Evolutionary conservation across 148 eudicot genomes (phyloP).

Genomic region (Nepenthes mirabilis): DNA sequence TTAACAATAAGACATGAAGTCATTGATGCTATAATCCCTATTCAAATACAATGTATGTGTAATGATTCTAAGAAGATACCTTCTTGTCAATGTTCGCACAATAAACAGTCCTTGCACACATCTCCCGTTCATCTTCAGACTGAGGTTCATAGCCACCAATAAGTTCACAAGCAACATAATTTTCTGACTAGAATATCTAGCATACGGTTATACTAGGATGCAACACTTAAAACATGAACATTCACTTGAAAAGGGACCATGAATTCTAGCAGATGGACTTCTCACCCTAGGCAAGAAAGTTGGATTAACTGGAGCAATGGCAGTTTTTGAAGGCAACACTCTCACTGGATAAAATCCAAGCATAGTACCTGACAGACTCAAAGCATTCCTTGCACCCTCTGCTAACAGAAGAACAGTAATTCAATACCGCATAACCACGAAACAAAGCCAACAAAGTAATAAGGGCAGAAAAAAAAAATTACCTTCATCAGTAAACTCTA

Average conservation of each 20-base stretch:
- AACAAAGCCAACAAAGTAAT: background rate
- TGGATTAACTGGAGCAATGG: conserved; percentile 98
- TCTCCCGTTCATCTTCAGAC: conserved; percentile 98
- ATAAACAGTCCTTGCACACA: conserved; percentile 97
- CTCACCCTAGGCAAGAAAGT: conserved; percentile 86
- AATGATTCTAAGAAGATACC: conserved; percentile 27
- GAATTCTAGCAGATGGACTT: background rate
- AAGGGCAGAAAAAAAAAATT: conserved; percentile 3
- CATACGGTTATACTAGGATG: background rate
- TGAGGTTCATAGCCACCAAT: conserved; percentile 19
- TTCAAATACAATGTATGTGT: background rate
- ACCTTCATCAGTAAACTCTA: conserved; percentile 94
- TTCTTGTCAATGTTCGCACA: conserved; percentile 92
- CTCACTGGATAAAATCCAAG: conserved; percentile 90
- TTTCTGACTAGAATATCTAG: conserved; percentile 1
- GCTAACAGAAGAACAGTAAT: conserved; percentile 6
- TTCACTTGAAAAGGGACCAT: background rate
- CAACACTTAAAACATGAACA: no score
- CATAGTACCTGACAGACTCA: conserved; percentile 84
- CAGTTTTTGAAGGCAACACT: conserved; percentile 95
- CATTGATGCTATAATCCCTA: background rate
- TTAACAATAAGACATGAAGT: background rate
- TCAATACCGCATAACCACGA: background rate
- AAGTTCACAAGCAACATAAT: conserved; percentile 1
- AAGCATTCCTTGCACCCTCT: conserved; percentile 91